These are phyloP conservation scores for Globisporangium paroecandrum DNA, from an alignment of 352 stramenopile genomes.

Conservation along the genomic window DNA sequence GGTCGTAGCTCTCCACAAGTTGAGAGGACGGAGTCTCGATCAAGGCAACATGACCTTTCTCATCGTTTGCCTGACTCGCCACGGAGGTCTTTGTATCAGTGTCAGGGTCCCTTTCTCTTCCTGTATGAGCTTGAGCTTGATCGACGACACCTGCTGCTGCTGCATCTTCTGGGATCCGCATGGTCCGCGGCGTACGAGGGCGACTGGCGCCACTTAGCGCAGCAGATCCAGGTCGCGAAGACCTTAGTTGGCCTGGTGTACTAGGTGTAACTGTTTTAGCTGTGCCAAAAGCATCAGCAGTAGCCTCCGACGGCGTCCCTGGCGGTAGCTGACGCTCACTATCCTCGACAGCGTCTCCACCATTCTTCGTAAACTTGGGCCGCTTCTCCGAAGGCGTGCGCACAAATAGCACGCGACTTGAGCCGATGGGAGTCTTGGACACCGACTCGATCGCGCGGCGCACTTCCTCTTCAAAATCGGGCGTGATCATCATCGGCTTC, in stretches of 20 bases:
- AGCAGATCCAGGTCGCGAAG: conserved; percentile 4
- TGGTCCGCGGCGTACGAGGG: not conserved
- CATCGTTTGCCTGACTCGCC: not conserved
- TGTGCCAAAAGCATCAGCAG: not conserved
- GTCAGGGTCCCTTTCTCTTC: not conserved
- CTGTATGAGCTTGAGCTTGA: not conserved
- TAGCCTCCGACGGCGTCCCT: not conserved
- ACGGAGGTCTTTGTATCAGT: not conserved
- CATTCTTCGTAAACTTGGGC: not conserved
- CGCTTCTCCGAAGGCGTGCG: conserved; percentile 32
- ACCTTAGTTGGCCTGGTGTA: not conserved
- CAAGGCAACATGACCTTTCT: not conserved
- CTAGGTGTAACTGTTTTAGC: not conserved
- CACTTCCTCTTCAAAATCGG: conserved; percentile 57
- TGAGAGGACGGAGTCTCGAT: not conserved
- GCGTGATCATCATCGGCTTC: conserved; percentile 27
- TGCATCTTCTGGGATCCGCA: not conserved
- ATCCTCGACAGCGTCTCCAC: not conserved
- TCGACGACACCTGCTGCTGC: not conserved
- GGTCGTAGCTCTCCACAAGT: conserved; percentile 16
- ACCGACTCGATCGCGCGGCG: conserved; percentile 39
- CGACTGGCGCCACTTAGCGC: conserved; percentile 1
- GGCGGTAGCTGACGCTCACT: conserved; percentile 5
- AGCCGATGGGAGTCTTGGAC: conserved; percentile 41
- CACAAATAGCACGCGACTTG: conserved; percentile 41